Conservation (phyloP, 2,329 filamentous ascomycete species). For the Venturia oleaginea region DNA sequence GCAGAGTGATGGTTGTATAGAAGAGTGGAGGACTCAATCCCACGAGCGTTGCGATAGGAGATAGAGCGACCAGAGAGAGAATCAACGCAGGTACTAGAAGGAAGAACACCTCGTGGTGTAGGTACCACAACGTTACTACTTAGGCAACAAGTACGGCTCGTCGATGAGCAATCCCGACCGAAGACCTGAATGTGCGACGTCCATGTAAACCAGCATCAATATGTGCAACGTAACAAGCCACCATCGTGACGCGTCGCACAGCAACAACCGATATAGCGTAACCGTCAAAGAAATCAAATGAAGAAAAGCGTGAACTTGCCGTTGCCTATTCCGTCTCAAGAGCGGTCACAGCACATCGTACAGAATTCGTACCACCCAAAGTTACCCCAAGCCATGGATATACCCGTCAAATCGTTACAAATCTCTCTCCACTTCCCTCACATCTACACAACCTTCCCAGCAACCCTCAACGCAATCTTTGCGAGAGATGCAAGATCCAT, state of each 20-base stretch:
- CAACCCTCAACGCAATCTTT: conserved; percentile 25
- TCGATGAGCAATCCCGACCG: background rate
- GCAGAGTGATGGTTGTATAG: too few species aligned
- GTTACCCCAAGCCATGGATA: background rate
- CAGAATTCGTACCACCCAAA: background rate
- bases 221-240: background rate
- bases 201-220: background rate
- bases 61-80: background rate
- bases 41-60: too few species aligned
- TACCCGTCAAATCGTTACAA: background rate
- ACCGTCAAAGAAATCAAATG: background rate
- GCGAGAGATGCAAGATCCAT: conserved; percentile 36
- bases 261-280: background rate
- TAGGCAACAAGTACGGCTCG: too few species aligned
- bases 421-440: background rate
- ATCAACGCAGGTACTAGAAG: background rate
- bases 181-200: background rate
- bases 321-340: background rate
- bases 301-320: background rate
- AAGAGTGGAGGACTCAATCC: background rate
- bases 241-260: background rate
- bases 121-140: too few species aligned
- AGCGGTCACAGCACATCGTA: background rate
- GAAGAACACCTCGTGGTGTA: background rate
- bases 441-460: conserved; percentile 20